Base-by-base conservation (phyloP, 306 rosid species). In the Luffa aegyptiaca region DNA sequence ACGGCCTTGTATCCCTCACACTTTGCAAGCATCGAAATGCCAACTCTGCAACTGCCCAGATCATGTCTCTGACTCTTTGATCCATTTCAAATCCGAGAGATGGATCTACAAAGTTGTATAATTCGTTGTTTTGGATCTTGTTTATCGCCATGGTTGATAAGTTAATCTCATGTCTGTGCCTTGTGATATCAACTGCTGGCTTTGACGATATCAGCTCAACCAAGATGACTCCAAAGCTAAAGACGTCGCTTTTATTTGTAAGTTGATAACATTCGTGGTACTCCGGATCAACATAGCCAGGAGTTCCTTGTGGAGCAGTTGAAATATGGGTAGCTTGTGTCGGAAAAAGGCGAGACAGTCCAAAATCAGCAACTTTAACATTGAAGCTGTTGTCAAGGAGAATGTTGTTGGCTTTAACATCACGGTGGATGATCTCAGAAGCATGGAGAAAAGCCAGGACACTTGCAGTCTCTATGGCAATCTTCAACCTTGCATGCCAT, bases 281-380 rank as follows among this genome's bases (percentile, higher is more conserved):
- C 36, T 94, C 97, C 0, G 98, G 97, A 79, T 94, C 98, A 13
- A 94, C 89, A 36, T 94, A 94, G 35, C 98, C 98, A 0, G 98
- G 98, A 79, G 98, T 92, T 41, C 98, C 98, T 85, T 91, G 97
- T 74, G 97, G 97, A 74, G 91, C 93, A 12, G 97, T 94, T 53
- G 97, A 94, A 59, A 92, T 18, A 57, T 94, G 97, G 0, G 95
- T 90, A 62, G 77, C 90, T 61, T 88, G 42, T 0, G 3, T 52
- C 0, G 98, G 98, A 55, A 89, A 94, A 66, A 91, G 90, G 1
- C 98, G 95, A 3, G 97, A 92, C 4, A 91, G 88, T 64, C 97
- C 98, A 20, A 94, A 94, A 82, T 92, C 98, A 1, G 97, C 98
- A n/a, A 94, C 97, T 83, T 91, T 94, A 17, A 92, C 97, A 3